Conservation (phyloP, 768 basidiomycete species). For the Collybia sp. region DNA sequence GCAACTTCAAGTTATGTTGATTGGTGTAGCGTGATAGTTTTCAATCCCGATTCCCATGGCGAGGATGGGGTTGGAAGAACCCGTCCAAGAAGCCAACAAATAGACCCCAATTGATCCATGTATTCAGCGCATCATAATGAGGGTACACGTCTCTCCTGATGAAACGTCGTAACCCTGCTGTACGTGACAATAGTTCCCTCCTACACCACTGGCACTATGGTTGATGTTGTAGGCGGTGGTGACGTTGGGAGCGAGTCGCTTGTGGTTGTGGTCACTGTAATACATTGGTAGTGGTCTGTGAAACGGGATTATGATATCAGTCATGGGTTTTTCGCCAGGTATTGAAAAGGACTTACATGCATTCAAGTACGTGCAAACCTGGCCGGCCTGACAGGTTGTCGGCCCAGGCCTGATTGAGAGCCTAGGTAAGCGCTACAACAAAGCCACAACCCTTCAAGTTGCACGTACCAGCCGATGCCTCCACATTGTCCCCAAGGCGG, state of each 20-base stretch:
- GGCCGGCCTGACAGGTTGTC: constrained; percentile 38
- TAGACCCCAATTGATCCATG: background rate
- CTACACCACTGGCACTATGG: no score
- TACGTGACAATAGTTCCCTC: constrained; percentile 57
- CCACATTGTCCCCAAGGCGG: constrained; percentile 40
- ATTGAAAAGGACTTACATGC: constrained; percentile 21
- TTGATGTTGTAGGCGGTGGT: constrained; percentile 26
- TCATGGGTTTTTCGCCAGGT: background rate
- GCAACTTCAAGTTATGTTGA: no score
- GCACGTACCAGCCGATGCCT: constrained; percentile 30
- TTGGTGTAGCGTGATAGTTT: no score
- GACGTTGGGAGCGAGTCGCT: constrained; percentile 21
- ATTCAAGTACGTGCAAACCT: constrained; percentile 35
- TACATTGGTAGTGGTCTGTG: background rate
- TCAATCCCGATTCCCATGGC: no score
- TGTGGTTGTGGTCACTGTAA: background rate
- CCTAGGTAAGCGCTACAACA: background rate
- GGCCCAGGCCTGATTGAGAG: constrained; percentile 29
- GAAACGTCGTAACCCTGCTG: constrained; percentile 44
- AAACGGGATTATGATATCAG: background rate
- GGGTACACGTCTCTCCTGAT: constrained; percentile 27
- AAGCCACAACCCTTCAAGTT: no score
- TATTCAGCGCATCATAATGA: constrained; percentile 38
- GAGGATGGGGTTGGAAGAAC: no score
- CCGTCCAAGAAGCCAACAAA: no score